Evolutionary conservation across 2,329 filamentous ascomycete genomes (phyloP), one percentile per base, ranked within the genome.

Genomic region (Alternaria sp.): DNA sequence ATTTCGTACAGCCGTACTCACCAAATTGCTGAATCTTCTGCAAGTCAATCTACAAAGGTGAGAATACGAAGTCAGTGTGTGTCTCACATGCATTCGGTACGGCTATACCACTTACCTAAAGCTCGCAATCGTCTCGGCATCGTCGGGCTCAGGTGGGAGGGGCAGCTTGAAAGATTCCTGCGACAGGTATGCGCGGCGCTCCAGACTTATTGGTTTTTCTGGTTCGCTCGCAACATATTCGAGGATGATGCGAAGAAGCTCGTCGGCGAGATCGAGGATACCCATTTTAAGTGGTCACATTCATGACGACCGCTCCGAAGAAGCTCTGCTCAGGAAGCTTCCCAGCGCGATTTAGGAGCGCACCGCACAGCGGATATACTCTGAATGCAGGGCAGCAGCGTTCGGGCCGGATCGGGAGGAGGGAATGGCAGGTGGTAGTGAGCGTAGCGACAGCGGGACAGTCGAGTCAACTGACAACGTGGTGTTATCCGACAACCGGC

Each of bases 201-300:
- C 84, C 56, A 85, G 81, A 37, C 80, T 82, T 60, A 85, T 81
- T 28, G 83, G 80, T 71, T 83, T 84, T 50, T 85, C 83, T 33
- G 84, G 81, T 65, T 86, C 83, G n/a, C 82, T 81, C 58, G 83
- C 83, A 67, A 87, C 82, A 67, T 84, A 79, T 70, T 85, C 84
- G 67, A 87, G 79, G 25, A 87, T 84, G 60, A 82, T 80, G 61
- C 81, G 80, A 54, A 86, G 78, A 55, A 87, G 78, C 72, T 86
- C 84, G 69, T 84, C 84, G 64, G 84, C 84, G 56, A 85, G 78
- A 59, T 75, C 72, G 64, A 80, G 76, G 66, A 77, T 76, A 66
- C 73, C 71, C 76, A 78, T 79, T 63, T 74, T 71, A 69, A 65
- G 64, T 65, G 60, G 64, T 66, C 75, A 58, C 74, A 78, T 77